Evolutionary conservation across 208 protist species (phyloP), one percentile per base, ranked within the genome.

Genomic region (Acanthamoeba healyi): DNA sequence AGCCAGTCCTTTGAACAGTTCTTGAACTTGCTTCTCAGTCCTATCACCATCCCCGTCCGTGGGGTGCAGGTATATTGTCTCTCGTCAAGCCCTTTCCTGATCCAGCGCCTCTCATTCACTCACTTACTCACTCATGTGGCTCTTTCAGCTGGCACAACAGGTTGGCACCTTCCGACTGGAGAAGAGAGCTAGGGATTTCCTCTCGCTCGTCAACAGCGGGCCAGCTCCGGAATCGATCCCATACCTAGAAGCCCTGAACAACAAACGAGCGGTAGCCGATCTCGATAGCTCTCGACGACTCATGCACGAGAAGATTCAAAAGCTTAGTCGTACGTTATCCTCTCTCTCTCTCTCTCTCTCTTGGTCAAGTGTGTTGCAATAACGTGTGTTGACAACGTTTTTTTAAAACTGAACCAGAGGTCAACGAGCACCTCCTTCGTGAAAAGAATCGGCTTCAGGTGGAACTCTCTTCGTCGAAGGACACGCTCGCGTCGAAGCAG

Each of bases 401-500:
- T n/a, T n/a, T n/a, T n/a, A n/a, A n/a, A n/a, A n/a, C n/a, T n/a
- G n/a, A 6, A 42, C 9, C 72, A 82, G 72, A 82, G n/a, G 15
- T 29, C 10, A 82, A 46, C 24, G 72, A 82, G n/a, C 9, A 7
- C 72, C 42, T 82, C 19, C 38, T 54, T 10, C 72, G 42, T 24
- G 72, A 82, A 42, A 82, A 82, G 72, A 42, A 54, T 15, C 72
- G 72, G 14, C 72, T 82, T 9, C 72, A 82, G 26, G 14, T 42
- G 12, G 72, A 82, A 10, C 42, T 82, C 22, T 9, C 72, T 15
- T 54, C 72, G 10, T 54, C 72, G 36, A 82, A 82, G 42, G 72
- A 82, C 38, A 54, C 72, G 9, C 72, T 82, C 6, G 72, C 72
- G 19, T 38, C 72, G 72, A 82, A 82, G 42, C 72, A 82, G 42